phyloP scores from a whole-genome alignment of 169 alveolate species.

The Pseudocohnilembus persalinus region DNA sequence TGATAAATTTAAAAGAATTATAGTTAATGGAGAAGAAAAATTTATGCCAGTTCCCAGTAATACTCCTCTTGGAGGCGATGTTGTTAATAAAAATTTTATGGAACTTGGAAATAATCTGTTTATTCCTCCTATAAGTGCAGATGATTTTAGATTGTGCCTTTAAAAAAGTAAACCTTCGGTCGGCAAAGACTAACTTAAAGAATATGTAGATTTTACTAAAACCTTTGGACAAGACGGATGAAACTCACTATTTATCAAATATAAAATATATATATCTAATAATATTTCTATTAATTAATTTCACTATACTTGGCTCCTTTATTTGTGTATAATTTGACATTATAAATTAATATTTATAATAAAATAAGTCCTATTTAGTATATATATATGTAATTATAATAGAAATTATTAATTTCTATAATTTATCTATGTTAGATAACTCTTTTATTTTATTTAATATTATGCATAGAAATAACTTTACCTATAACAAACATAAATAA shows the following conservation, averaged over 20 bases:
- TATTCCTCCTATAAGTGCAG: conserved; percentile 62
- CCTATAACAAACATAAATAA: no score
- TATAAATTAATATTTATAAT: no score
- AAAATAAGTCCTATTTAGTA: no score
- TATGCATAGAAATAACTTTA: no score
- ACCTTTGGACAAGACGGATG: conserved; percentile 81
- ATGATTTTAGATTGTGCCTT: conserved; percentile 58
- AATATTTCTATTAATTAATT: no score
- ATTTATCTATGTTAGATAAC: no score
- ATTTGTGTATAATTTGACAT: background rate
- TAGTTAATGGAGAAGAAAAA: conserved; percentile 73
- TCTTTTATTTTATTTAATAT: no score
- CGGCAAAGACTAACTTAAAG: conserved; percentile 54
- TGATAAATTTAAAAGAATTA: background rate
- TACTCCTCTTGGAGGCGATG: conserved; percentile 62
- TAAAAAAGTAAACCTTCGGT: conserved; percentile 66
- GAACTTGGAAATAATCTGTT: conserved; percentile 47
- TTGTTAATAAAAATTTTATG: conserved; percentile 55
- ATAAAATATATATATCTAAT: no score
- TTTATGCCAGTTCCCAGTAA: conserved; percentile 61
- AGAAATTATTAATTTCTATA: no score
- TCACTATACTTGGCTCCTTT: background rate
- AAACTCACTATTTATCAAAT: background rate
- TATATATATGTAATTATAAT: no score
- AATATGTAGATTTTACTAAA: conserved; percentile 63